A percentile compares a stretch with the other conserved stretches of the same genome.
Evolutionary conservation across 2,329 filamentous ascomycete genomes (phyloP).

Genomic region (Chalara sp.): DNA sequence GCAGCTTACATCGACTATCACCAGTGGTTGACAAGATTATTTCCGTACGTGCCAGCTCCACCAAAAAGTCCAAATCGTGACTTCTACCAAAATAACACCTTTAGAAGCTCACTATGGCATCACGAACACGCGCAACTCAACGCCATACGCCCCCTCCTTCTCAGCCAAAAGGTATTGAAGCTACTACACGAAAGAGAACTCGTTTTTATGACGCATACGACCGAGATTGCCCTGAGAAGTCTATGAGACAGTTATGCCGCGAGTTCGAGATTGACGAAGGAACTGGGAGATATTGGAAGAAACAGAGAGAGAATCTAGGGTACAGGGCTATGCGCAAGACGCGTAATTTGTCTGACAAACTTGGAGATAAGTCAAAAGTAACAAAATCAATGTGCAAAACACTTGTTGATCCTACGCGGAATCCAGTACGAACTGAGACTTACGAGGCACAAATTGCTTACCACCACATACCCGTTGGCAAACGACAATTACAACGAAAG

Average conservation of each 20-base stretch:
- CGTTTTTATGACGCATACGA: not conserved
- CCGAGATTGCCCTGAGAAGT: not conserved
- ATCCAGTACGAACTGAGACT: not conserved
- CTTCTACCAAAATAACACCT: too few species aligned
- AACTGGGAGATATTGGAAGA: not conserved
- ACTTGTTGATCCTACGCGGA: not conserved
- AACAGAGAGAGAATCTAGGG: not conserved
- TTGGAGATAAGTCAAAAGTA: constrained; percentile 3
- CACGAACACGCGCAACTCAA: not conserved
- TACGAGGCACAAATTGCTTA: not conserved
- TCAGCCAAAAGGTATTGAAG: not conserved
- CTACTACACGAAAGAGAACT: not conserved
- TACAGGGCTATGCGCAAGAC: too few species aligned
- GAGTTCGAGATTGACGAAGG: not conserved
- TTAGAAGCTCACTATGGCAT: not conserved
- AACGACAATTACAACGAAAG: not conserved
- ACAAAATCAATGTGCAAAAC: not conserved
- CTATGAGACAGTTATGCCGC: not conserved
- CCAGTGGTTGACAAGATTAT: too few species aligned
- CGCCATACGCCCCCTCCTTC: not conserved
- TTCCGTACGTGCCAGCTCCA: too few species aligned
- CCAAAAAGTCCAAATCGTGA: too few species aligned
- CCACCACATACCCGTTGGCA: not conserved
- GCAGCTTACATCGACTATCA: too few species aligned
- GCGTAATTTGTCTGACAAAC: too few species aligned